Conservation (phyloP, 129 eudicot genomes). For the Artemisia tridentata region DNA sequence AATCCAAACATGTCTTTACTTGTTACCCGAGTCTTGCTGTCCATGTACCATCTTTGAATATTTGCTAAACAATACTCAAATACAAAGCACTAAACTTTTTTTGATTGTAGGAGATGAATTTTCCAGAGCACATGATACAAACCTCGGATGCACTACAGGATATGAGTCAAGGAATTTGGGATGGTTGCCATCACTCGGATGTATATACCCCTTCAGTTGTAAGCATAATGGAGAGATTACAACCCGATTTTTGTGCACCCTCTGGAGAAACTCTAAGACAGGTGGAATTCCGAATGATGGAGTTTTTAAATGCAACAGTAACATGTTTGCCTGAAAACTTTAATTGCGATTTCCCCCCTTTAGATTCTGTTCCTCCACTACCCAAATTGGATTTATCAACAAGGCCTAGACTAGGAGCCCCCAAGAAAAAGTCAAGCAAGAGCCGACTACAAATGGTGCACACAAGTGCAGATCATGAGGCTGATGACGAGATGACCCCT, state of each 20-base stretch:
- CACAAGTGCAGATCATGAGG: constrained; percentile 53
- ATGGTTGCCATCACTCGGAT: constrained; percentile 68
- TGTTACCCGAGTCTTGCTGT: too few species aligned
- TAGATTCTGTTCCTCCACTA: constrained; percentile 38
- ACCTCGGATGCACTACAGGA: constrained; percentile 57
- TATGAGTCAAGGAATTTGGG: constrained; percentile 86
- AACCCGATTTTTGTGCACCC: constrained; percentile 82
- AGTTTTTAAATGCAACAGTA: constrained; percentile 54
- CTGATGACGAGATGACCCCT: constrained; percentile 83
- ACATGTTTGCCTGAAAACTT: constrained; percentile 47
- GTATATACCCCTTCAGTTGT: constrained; percentile 53
- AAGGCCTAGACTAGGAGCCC: constrained; percentile 28
- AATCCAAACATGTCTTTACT: too few species aligned
- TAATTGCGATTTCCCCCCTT: constrained; percentile 51
- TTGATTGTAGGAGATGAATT: constrained; percentile 52
- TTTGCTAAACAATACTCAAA: not conserved
- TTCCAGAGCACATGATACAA: constrained; percentile 61
- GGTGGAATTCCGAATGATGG: constrained; percentile 75
- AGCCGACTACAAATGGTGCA: constrained; percentile 69
- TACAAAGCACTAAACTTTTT: too few species aligned
- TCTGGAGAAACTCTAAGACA: constrained; percentile 82
- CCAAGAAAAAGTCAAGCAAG: constrained; percentile 63
- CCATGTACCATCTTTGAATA: not conserved
- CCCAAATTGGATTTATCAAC: constrained; percentile 54
- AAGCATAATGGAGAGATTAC: constrained; percentile 60